Evolutionary conservation across 2,329 filamentous ascomycete genomes (phyloP).

Genomic region (Neonectria punicea): DNA sequence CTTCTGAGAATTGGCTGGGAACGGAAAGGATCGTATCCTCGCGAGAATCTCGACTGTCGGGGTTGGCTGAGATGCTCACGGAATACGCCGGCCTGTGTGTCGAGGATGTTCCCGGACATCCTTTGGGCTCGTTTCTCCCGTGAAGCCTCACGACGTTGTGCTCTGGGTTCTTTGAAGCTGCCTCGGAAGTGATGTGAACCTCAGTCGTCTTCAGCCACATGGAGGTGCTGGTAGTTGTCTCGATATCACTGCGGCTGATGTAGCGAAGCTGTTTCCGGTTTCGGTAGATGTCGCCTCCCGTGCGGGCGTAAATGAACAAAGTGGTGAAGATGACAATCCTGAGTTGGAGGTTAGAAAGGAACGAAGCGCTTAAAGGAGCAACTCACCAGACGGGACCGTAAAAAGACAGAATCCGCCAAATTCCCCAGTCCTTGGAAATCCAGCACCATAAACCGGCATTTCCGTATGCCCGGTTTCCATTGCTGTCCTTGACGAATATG

Average conservation of each 20-base stretch:
- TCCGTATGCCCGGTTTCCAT: slow-evolving; percentile 10
- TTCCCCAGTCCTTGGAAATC: slow-evolving; percentile 14
- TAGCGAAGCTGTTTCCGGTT: slow-evolving; percentile 11
- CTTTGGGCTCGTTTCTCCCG: neutral
- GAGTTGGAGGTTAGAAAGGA: neutral
- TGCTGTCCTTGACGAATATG: neutral
- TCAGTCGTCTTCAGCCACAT: slow-evolving; percentile 14
- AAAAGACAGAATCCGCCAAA: slow-evolving; percentile 17
- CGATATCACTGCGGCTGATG: slow-evolving; percentile 11
- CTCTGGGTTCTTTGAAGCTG: neutral
- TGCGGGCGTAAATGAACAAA: slow-evolving; percentile 20
- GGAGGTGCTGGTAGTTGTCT: neutral
- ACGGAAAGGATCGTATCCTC: neutral
- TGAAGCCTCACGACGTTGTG: neutral
- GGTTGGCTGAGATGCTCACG: slow-evolving; percentile 59
- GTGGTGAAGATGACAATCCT: slow-evolving; percentile 16
- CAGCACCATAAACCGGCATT: slow-evolving; percentile 18
- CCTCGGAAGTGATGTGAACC: slow-evolving; percentile 6
- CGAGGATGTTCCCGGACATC: neutral
- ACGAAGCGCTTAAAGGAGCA: too few relatives aligned
- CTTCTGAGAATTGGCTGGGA: neutral
- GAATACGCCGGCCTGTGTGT: neutral
- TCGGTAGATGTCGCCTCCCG: slow-evolving; percentile 16
- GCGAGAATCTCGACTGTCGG: slow-evolving; percentile 58
- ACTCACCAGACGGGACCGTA: slow-evolving; percentile 21